phyloP scores from a whole-genome alignment of 768 basidiomycete genomes.

The Russula abietina region DNA sequence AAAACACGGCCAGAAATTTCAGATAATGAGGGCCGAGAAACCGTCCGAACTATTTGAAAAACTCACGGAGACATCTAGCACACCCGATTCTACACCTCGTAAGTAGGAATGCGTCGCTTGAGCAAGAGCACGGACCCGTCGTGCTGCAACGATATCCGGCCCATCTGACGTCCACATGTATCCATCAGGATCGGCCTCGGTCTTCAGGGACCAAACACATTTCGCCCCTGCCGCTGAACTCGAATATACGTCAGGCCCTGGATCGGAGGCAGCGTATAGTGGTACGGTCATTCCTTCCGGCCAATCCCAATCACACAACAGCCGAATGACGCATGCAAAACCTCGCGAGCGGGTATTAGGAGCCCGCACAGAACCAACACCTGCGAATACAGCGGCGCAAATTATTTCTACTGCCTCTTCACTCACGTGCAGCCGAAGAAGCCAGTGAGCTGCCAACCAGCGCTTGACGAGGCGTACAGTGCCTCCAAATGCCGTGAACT shows the following conservation, averaged over 20 bases:
- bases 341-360: conserved; percentile 77
- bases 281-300: conserved; percentile 68
- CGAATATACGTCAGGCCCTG: conserved; percentile 15
- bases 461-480: conserved; percentile 87
- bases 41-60: conserved; percentile 40
- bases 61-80: conserved; percentile 40
- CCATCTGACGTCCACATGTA: conserved; percentile 66
- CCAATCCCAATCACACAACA: conserved; percentile 83
- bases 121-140: conserved; percentile 66
- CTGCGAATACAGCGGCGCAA: conserved; percentile 72
- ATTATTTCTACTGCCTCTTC: conserved; percentile 82
- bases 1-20: neutral
- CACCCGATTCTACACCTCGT: conserved; percentile 44
- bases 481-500: conserved; percentile 69
- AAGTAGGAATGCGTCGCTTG: conserved; percentile 64
- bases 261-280: conserved; percentile 46
- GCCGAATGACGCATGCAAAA: conserved; percentile 65
- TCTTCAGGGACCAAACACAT: conserved; percentile 72
- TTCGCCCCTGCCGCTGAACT: conserved; percentile 36
- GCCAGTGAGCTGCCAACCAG: conserved; percentile 89
- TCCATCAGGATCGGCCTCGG: conserved; percentile 71
- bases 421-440: conserved; percentile 65
- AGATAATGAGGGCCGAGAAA: neutral
- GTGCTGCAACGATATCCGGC: conserved; percentile 67
- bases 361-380: conserved; percentile 40